A percentile compares a stretch with the other conserved stretches of the same genome.
These are phyloP conservation scores for Cladophialophora chaetospira DNA, from an alignment of 2,329 filamentous ascomycete species.

Conservation along the genomic window DNA sequence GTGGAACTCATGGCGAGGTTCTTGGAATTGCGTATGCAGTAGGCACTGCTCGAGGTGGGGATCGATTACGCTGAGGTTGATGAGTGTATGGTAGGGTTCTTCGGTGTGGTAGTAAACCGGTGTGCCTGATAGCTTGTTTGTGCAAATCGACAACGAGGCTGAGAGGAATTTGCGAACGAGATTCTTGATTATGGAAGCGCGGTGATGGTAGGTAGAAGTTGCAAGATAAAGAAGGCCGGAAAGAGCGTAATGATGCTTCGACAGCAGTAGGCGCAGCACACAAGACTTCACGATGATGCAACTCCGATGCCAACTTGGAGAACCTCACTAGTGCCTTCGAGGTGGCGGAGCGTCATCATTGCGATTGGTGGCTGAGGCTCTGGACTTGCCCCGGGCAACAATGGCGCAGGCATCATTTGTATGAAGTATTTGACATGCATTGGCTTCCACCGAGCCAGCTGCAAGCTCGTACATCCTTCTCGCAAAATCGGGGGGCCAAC, in stretches of 20 bases:
- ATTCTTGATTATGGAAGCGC: constrained; percentile 8
- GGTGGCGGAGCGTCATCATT: constrained; percentile 11
- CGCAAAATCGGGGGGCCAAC: too few species aligned
- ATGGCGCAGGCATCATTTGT: background rate
- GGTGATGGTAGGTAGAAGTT: background rate
- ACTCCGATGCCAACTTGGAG: background rate
- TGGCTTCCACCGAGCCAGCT: too few species aligned
- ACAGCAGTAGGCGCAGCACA: constrained; percentile 10
- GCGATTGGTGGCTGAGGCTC: constrained; percentile 6
- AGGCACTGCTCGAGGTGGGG: background rate
- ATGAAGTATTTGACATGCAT: background rate
- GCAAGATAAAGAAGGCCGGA: background rate
- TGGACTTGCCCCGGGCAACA: background rate
- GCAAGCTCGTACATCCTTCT: too few species aligned
- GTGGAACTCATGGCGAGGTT: constrained; percentile 15
- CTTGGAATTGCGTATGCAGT: constrained; percentile 1
- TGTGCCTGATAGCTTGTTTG: constrained; percentile 1
- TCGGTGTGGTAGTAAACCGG: constrained; percentile 2
- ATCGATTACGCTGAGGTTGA: constrained; percentile 17
- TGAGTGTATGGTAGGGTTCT: background rate
- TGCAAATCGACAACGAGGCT: constrained; percentile 13
- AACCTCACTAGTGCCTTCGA: background rate
- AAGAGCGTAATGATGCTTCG: background rate
- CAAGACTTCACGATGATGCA: background rate
- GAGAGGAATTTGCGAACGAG: background rate